Conservation (phyloP, 78 protist species). For the Chrysochromulina parva region DNA sequence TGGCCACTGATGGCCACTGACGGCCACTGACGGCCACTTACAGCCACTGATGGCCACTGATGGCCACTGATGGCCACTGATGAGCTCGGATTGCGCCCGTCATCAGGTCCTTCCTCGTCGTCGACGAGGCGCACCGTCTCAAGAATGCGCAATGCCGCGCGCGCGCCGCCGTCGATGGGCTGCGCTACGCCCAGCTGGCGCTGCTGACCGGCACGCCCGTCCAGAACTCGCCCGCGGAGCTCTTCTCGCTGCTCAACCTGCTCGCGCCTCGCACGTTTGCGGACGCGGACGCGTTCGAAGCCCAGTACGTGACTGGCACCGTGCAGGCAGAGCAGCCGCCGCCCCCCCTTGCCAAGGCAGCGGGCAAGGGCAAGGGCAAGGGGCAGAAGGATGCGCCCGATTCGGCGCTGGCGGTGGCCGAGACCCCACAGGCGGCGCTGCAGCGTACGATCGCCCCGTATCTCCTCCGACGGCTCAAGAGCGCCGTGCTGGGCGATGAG, state of each 20-base stretch:
- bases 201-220: constrained; percentile 43
- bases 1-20: no score
- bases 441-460: constrained; percentile 78
- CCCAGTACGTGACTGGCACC: not conserved
- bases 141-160: constrained; percentile 33
- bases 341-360: no score
- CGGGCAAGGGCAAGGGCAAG: no score
- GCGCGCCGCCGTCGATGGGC: not conserved
- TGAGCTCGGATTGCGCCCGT: not conserved
- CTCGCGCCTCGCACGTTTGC: constrained; percentile 72
- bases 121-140: constrained; percentile 75
- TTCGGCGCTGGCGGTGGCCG: no score
- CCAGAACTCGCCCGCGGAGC: constrained; percentile 45
- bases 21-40: no score
- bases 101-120: not conserved
- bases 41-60: no score
- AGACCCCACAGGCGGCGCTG: constrained; percentile 66
- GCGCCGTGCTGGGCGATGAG: constrained; percentile 74
- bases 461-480: constrained; percentile 88
- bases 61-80: no score
- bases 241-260: constrained; percentile 87
- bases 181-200: not conserved
- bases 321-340: no score
- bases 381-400: no score
- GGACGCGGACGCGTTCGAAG: not conserved